These are phyloP conservation scores for Globisporangium sylvaticum DNA, from an alignment of 352 stramenopile genomes.

Conservation along the genomic window DNA sequence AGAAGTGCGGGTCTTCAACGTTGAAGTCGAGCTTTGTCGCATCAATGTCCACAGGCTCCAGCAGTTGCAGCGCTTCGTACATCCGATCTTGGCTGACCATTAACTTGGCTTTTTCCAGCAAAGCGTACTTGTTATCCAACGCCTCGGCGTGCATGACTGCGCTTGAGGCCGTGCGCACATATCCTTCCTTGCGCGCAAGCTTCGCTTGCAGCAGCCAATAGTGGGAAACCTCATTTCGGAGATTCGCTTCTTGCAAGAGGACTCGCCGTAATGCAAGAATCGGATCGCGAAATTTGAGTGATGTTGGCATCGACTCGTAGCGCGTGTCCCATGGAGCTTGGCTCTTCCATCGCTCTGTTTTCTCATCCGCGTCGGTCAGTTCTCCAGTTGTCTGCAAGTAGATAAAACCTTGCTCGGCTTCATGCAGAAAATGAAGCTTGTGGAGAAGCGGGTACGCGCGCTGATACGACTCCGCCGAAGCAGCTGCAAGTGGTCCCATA, in stretches of 20 bases:
- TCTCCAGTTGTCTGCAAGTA: slow-evolving; percentile 36
- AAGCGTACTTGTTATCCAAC: slow-evolving; percentile 67
- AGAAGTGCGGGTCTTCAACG: slow-evolving; percentile 67
- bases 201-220: slow-evolving; percentile 86
- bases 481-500: slow-evolving; percentile 65
- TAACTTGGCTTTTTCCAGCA: slow-evolving; percentile 77
- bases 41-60: slow-evolving; percentile 81
- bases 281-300: slow-evolving; percentile 79
- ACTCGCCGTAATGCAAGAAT: slow-evolving; percentile 80
- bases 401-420: slow-evolving; percentile 70
- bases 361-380: slow-evolving; percentile 20
- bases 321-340: slow-evolving; percentile 70
- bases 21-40: slow-evolving; percentile 68
- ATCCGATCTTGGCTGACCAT: slow-evolving; percentile 79
- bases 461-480: slow-evolving; percentile 74
- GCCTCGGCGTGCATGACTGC: slow-evolving; percentile 84
- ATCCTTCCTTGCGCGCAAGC: slow-evolving; percentile 78
- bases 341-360: slow-evolving; percentile 40
- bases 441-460: slow-evolving; percentile 70
- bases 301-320: slow-evolving; percentile 68
- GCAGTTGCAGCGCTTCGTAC: slow-evolving; percentile 80
- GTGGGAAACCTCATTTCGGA: slow-evolving; percentile 60
- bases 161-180: slow-evolving; percentile 73
- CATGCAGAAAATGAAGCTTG: slow-evolving; percentile 74
- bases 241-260: slow-evolving; percentile 63